Evolutionary conservation across 2,329 filamentous ascomycete genomes (phyloP).

Genomic region (Tolypocladium tropicale): DNA sequence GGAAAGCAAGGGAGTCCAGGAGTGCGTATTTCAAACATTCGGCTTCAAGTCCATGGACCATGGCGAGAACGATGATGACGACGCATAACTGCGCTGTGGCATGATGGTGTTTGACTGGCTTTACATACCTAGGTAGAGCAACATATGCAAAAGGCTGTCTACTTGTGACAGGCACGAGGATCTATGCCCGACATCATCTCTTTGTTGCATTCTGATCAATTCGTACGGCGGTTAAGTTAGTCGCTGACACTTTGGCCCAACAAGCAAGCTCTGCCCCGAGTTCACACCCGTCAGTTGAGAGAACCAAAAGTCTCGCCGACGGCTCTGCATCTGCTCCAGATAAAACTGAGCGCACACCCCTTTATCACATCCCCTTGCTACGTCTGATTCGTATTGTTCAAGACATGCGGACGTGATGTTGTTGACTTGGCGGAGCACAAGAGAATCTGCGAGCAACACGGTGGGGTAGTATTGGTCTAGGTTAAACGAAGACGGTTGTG

Average conservation of each 20-base stretch:
- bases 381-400: constrained; percentile 22
- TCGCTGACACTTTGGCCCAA: neutral
- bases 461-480: neutral
- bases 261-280: neutral
- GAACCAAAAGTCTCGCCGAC: constrained; percentile 20
- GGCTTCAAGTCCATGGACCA: neutral
- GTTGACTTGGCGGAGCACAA: constrained; percentile 14
- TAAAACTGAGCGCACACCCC: constrained; percentile 19
- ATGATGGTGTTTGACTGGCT: neutral
- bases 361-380: constrained; percentile 11
- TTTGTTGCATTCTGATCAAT: neutral
- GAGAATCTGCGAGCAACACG: constrained; percentile 15
- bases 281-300: constrained; percentile 6
- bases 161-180: neutral
- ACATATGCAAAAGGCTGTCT: neutral
- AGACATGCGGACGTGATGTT: constrained; percentile 14
- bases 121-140: neutral
- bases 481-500: neutral
- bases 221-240: neutral
- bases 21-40: neutral
- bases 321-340: constrained; percentile 13
- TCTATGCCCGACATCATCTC: neutral
- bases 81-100: neutral
- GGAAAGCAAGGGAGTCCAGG: neutral
- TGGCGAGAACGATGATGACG: neutral